These are phyloP conservation scores for Pholiota microspora DNA, from an alignment of 768 basidiomycete genomes.

Conservation along the genomic window DNA sequence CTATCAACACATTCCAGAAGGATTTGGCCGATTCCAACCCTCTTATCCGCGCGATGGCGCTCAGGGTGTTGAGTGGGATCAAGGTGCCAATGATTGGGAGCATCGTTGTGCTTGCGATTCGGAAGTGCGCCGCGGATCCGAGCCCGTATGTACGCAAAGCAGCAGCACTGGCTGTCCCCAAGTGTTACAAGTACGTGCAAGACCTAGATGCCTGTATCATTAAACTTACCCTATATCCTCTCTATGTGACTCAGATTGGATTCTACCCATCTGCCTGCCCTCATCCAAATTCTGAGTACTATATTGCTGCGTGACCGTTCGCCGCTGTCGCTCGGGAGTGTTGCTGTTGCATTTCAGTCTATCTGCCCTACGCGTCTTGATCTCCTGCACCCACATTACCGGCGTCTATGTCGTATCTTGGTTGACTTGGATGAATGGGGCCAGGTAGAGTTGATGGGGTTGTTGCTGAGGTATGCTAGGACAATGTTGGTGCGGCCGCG, in stretches of 20 bases:
- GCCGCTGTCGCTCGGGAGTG: slow-evolving; percentile 84
- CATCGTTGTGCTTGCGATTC: slow-evolving; percentile 83
- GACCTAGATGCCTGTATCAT: background rate
- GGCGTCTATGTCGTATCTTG: slow-evolving; percentile 78
- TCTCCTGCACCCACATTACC: slow-evolving; percentile 85
- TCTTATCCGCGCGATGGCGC: slow-evolving; percentile 93
- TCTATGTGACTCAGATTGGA: slow-evolving; percentile 56
- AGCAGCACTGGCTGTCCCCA: slow-evolving; percentile 86
- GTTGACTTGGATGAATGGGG: slow-evolving; percentile 98
- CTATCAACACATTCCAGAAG: slow-evolving; percentile 98
- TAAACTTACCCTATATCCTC: background rate
- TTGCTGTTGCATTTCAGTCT: slow-evolving; percentile 79
- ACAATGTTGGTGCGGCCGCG: slow-evolving; percentile 75
- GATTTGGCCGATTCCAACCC: slow-evolving; percentile 92
- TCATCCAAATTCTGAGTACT: slow-evolving; percentile 65
- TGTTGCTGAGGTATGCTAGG: slow-evolving; percentile 81
- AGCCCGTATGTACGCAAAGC: slow-evolving; percentile 96
- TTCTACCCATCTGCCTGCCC: slow-evolving; percentile 61
- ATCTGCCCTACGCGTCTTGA: slow-evolving; percentile 88
- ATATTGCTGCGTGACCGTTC: slow-evolving; percentile 68
- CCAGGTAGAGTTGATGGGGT: slow-evolving; percentile 74
- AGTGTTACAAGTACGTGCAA: slow-evolving; percentile 62
- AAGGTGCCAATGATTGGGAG: slow-evolving; percentile 85
- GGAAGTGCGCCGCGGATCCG: slow-evolving; percentile 87
- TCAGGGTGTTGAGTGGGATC: slow-evolving; percentile 91